phyloP scores from a whole-genome alignment of 495 filamentous ascomycete genomes.

The Tuber aestivum region DNA sequence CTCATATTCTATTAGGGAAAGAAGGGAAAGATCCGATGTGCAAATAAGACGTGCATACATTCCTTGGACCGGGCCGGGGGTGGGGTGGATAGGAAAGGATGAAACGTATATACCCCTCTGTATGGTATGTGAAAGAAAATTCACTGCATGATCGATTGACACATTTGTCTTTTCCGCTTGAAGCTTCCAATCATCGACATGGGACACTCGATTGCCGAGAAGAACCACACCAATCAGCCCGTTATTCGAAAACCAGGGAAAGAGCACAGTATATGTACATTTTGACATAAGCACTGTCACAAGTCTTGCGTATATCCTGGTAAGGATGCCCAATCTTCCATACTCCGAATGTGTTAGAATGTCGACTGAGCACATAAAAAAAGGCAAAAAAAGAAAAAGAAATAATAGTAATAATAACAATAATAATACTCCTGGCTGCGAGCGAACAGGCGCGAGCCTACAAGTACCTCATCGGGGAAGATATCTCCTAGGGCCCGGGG shows the following conservation, averaged over 20 bases:
- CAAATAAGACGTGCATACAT: background rate
- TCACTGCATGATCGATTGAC: background rate
- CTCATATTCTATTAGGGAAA: background rate
- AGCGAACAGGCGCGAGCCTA: background rate
- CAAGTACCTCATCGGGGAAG: background rate
- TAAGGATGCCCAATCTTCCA: background rate
- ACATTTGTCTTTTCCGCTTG: background rate
- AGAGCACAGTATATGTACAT: background rate
- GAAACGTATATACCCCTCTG: background rate
- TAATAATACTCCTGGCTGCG: no score
- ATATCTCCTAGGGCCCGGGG: background rate
- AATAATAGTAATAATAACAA: no score
- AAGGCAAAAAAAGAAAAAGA: background rate
- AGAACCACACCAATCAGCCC: background rate
- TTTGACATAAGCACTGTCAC: background rate
- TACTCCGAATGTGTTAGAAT: background rate
- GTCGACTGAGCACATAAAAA: slow-evolving; percentile 1
- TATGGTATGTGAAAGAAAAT: background rate
- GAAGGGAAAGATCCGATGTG: background rate
- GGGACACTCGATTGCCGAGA: slow-evolving; percentile 4
- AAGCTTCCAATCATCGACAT: background rate
- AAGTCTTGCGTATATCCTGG: background rate
- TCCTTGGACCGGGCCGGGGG: background rate
- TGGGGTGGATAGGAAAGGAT: no score
- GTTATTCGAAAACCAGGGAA: background rate